Evolutionary conservation across 805 yeast genomes (phyloP), one percentile per base, ranked within the genome.

Genomic region (Cyberlindnera lachancei): DNA sequence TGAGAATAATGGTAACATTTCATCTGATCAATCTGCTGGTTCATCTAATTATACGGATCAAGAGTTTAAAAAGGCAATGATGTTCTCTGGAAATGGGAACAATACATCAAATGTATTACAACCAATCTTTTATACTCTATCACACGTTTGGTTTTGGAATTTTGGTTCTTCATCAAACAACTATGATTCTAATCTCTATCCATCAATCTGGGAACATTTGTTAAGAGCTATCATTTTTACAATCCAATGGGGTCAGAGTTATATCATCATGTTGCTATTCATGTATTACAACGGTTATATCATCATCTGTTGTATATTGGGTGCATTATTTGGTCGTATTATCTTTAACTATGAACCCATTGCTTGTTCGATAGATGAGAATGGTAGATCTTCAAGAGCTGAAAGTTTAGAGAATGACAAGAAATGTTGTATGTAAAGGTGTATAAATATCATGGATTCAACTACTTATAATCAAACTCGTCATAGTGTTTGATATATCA

Each of bases 211-310:
- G n/a, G 75, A 74, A 42, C 85, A 78, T 46, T 8, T 70, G 4
- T 44, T 70, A 12, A 64, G 79, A 37, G 57, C 73, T 1, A 31
- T 60, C 3, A 43, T 77, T 22, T 78, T 68, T 52, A 68, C 75
- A 2, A 47, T 73, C 18, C 78, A 77, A 50, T 75, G 80, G 73
- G 79, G 79, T 3, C 64, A 71, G 12, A 70, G 78, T 4, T 79
- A 78, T 53, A 53, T 79, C 31, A 70, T 79, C 47, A 79, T 78
- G 82, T 64, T 79, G 60, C 57, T 79, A 45, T 78, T 77, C 61
- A 79, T 79, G 86, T 77, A 78, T 61, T 79, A 74, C 60, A 79
- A 78, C 46, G 85, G 85, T 12, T 78, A 75, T 49, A 63, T 78
- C 23, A 70, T 76, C 37, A 73, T 79, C 36, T 66, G 75, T 9